Evolutionary conservation across 352 stramenopile genomes (phyloP).

Genomic region (Globisporangium cederbergense): DNA sequence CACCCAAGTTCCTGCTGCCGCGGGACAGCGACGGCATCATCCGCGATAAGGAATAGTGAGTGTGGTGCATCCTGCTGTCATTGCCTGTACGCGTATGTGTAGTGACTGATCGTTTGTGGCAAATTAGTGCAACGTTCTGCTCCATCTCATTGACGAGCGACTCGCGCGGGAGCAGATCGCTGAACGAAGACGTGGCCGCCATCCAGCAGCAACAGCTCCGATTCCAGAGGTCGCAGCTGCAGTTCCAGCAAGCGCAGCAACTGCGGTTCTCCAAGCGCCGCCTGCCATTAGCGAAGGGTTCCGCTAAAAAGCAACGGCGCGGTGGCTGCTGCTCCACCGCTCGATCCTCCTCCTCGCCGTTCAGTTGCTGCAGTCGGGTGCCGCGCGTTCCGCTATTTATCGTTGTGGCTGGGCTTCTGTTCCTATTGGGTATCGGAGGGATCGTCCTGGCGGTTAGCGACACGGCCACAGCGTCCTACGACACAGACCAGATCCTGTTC

Average conservation of each 20-base stretch:
- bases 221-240: conserved; percentile 1
- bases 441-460: conserved; percentile 26
- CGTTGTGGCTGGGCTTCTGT: conserved; percentile 30
- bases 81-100: conserved; percentile 11
- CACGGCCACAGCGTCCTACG: conserved; percentile 22
- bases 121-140: conserved; percentile 30
- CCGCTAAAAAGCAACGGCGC: background rate
- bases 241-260: conserved; percentile 25
- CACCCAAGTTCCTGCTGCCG: conserved; percentile 9
- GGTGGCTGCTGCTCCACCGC: background rate
- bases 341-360: background rate
- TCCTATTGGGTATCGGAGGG: conserved; percentile 36
- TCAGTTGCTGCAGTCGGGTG: conserved; percentile 2
- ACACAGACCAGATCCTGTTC: conserved; percentile 64
- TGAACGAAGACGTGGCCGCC: conserved; percentile 30
- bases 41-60: conserved; percentile 33
- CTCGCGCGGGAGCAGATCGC: conserved; percentile 31
- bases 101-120: background rate
- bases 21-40: conserved; percentile 9
- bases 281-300: background rate
- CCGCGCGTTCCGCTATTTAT: conserved; percentile 25
- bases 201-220: conserved; percentile 10
- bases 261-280: conserved; percentile 13
- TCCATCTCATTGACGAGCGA: conserved; percentile 63
- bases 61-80: conserved; percentile 3